These are phyloP conservation scores for Pistacia atlantica DNA, from an alignment of 345 rosid species.

Conservation along the genomic window DNA sequence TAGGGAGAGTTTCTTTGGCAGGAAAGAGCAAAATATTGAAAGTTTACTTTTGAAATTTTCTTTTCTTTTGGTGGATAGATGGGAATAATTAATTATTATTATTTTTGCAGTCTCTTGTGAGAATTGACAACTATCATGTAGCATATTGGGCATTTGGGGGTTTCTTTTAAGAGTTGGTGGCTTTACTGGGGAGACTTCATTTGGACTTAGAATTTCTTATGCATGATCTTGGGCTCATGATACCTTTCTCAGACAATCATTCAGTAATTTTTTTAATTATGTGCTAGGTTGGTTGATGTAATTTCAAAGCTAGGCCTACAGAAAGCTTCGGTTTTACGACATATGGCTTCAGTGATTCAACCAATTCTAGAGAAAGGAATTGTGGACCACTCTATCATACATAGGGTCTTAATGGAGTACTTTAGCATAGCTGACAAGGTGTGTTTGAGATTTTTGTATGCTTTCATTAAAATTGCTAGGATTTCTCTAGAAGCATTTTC, in stretches of 20 bases:
- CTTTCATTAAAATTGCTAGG: background rate
- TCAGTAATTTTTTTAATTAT: slow-evolving; percentile 13
- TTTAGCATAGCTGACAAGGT: slow-evolving; percentile 86
- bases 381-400: slow-evolving; percentile 83
- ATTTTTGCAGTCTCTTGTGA: background rate
- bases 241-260: background rate
- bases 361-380: slow-evolving; percentile 96
- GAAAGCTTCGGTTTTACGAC: slow-evolving; percentile 69
- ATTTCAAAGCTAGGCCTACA: slow-evolving; percentile 72
- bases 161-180: background rate
- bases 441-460: slow-evolving; percentile 13
- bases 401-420: slow-evolving; percentile 77
- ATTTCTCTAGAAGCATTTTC: background rate
- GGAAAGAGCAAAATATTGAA: background rate
- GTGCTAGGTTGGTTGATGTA: slow-evolving; percentile 74
- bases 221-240: background rate
- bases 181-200: background rate
- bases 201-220: background rate
- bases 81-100: background rate
- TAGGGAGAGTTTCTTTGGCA: background rate
- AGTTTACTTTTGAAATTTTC: background rate
- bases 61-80: background rate
- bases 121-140: background rate
- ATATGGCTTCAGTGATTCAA: slow-evolving; percentile 76
- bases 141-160: background rate